These are phyloP conservation scores for Malassezia obtusa DNA, from an alignment of 1,284 basidiomycete species.

Conservation along the genomic window DNA sequence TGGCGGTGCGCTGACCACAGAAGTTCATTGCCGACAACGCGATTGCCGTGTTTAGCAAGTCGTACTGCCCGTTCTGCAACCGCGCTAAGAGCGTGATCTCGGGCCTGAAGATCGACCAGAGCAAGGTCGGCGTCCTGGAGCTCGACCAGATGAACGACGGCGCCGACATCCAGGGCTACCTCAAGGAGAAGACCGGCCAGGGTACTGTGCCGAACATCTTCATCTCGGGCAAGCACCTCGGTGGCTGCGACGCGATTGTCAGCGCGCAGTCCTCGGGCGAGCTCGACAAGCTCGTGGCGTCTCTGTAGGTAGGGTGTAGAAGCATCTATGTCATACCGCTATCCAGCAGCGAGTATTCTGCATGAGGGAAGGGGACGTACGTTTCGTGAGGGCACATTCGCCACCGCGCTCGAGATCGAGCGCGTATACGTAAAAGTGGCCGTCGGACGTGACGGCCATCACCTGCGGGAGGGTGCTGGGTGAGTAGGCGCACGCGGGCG, in stretches of 20 bases:
- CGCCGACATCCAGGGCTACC: constrained; percentile 42
- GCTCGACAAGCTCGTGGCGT: constrained; percentile 42
- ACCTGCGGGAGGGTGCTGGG: constrained; percentile 72
- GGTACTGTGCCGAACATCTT: constrained; percentile 51
- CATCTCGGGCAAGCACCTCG: constrained; percentile 48
- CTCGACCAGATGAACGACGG: constrained; percentile 48
- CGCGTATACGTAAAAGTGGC: constrained; percentile 87
- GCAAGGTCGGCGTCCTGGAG: constrained; percentile 45
- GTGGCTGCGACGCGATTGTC: constrained; percentile 43
- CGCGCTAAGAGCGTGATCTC: constrained; percentile 47
- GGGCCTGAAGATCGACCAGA: constrained; percentile 35
- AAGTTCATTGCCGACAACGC: constrained; percentile 43
- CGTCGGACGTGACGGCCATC: constrained; percentile 91
- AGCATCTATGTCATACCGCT: background rate
- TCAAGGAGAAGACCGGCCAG: constrained; percentile 49
- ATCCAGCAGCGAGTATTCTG: constrained; percentile 6
- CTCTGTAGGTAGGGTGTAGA: constrained; percentile 2
- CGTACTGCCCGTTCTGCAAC: constrained; percentile 42
- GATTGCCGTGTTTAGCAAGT: constrained; percentile 50
- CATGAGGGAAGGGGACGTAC: constrained; percentile 2
- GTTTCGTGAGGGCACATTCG: constrained; percentile 86
- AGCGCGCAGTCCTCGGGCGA: constrained; percentile 38
- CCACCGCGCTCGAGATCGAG: constrained; percentile 94
- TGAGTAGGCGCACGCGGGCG: background rate
- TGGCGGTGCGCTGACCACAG: constrained; percentile 12